Evolutionary conservation across 2,329 filamentous ascomycete genomes (phyloP), one percentile per base, ranked within the genome.

Genomic region (Fusarium subtropicale): DNA sequence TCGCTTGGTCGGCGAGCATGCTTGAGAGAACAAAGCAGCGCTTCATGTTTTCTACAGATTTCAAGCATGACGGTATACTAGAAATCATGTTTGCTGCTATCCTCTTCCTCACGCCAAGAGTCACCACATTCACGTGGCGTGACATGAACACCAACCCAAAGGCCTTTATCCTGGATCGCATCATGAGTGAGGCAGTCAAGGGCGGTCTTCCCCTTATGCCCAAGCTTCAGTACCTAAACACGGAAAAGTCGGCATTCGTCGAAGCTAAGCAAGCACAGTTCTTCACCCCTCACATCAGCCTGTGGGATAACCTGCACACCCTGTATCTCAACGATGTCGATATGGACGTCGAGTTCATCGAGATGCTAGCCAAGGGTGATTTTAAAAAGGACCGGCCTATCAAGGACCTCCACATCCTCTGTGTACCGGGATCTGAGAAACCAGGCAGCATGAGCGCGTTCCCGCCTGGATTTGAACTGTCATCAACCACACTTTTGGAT

Each of bases 41-140:
- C 2, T 68, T 68, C 26, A 66, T 69, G 52, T 69, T 69, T n/a
- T 63, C 59, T 2, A 44, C 61, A 1, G 66, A 69, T 26, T 69
- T 69, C 20, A 53, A 56, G 18, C 66, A 69, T 10, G 66, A 70
- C 31, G 66, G 56, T 3, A 66, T 67, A 18, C 20, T 69, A 6
- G 66, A 69, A 16, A 33, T 69, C 18, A 39, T 69, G 28, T 70
- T 69, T 46, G 66, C 57, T 2, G 31, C 56, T n/a, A 63, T 54
- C 15, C 44, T 69, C 12, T 53, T 69, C n/a, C 13, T 69, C 6
- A 31, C 58, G 10, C 41, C 56, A n/a, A 69, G 66, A 5, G 42
- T 66, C 1, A 68, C 66, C 7, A 66, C 42, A 2, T 69, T 69
- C 16, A 45, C 38, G 24, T 69, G 66, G 66, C 38, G 47, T 4